Base-by-base conservation (phyloP, 2,329 filamentous ascomycete species). In the Talaromyces sp. region DNA sequence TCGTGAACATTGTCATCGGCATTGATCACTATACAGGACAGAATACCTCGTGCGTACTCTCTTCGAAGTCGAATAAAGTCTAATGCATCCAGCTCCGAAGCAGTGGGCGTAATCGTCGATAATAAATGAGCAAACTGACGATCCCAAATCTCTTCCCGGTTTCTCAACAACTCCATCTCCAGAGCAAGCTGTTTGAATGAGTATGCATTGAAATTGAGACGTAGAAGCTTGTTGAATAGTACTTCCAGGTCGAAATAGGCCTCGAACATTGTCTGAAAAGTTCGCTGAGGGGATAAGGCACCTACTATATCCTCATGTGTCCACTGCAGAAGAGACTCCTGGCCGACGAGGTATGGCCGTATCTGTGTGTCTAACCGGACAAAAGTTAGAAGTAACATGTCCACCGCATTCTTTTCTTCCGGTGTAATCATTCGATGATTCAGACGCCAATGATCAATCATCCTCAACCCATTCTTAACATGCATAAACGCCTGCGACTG, bases 401-500 rank as follows among this genome's bases (percentile, higher is more conserved):
- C 45, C 7, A 66, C 19, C 5, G 27, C 53, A n/a, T 27, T 31
- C 4, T 40, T 53, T 13, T 53, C 27, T 45, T 19, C 36, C n/a
- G 34, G 15, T 6, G 38, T 43, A 1, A 58, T 31, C 11, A 25
- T 27, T 36, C 36, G 43, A 40, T 53, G 13, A n/a, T 43, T 63
- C 5, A 66, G 53, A 13, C 45, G 53, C 64, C 64, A 66, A n/a
- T 63, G 19, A n/a, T 63, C 31, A 19, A 66, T 58, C 64, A 66
- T 43, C 34, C 27, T 66, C 19, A 66, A 34, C 31, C 64, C 64
- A 29, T 63, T 63, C 17, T 58, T 66, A 11, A 66, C 53, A 38
- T 66, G 64, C 64, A 66, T 66, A 31, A 66, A 66, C 3, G 64
- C 59, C 59, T 66, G 59, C 8, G 43, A 61, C 56, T 66, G 64